Conservation (phyloP, 345 rosid genomes). For the Nasturtium officinale region DNA sequence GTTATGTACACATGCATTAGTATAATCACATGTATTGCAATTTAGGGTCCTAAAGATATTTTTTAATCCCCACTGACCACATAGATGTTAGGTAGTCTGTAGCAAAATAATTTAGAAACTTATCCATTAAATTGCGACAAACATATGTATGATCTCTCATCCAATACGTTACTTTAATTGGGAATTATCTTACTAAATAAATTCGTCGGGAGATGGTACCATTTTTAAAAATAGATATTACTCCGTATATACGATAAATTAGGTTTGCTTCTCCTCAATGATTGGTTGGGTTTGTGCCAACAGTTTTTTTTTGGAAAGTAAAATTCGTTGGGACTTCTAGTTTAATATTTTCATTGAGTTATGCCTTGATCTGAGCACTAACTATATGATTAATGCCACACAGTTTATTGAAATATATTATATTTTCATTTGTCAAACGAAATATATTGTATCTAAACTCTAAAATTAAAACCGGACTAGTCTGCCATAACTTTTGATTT, state of each 20-base stretch:
- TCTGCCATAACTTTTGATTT: background rate
- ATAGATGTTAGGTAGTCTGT: constrained; percentile 30
- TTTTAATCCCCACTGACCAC: background rate
- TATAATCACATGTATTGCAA: constrained; percentile 18
- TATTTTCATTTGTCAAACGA: no score
- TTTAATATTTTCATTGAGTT: constrained; percentile 46
- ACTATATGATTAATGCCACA: constrained; percentile 14
- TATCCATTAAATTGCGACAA: constrained; percentile 27
- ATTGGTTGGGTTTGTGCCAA: constrained; percentile 32
- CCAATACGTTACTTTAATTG: constrained; percentile 27
- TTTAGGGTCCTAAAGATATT: constrained; percentile 13
- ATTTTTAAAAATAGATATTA: background rate
- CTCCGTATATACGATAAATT: background rate
- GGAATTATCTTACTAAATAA: constrained; percentile 28
- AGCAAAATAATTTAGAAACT: background rate
- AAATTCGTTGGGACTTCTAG: background rate
- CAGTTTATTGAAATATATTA: no score
- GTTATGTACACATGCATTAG: constrained; percentile 26
- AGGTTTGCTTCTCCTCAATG: background rate
- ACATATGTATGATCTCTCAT: constrained; percentile 10
- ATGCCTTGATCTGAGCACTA: constrained; percentile 57
- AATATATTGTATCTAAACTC: background rate
- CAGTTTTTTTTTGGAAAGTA: background rate
- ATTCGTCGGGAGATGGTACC: constrained; percentile 28
- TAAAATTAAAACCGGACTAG: background rate